Percentiles rank a stretch among this genome's conserved stretches.
Evolutionary conservation across 2,329 filamentous ascomycete species (phyloP).

Genomic region (Stylonectria norvegica): DNA sequence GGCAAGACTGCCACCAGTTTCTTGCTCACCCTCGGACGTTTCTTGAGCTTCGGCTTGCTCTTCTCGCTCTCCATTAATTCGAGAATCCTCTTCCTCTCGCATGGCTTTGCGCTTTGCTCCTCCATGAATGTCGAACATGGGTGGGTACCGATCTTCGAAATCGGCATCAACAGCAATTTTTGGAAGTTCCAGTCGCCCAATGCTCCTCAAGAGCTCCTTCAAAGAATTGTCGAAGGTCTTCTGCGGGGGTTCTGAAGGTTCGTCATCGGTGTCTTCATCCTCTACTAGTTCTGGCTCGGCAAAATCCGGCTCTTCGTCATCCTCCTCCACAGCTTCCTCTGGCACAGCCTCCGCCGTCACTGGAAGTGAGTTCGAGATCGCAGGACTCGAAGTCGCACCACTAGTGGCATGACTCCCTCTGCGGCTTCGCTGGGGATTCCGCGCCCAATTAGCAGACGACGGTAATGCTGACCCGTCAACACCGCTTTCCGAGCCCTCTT

Average conservation of each 20-base stretch:
- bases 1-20: conserved; percentile 79
- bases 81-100: conserved; percentile 66
- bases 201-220: conserved; percentile 35
- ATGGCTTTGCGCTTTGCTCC: conserved; percentile 77
- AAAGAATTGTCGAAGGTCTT: conserved; percentile 28
- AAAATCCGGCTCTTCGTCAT: conserved; percentile 27
- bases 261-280: too few species aligned
- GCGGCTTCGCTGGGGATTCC: conserved; percentile 63
- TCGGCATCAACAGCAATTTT: conserved; percentile 9
- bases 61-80: conserved; percentile 46
- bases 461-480: conserved; percentile 85
- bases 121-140: conserved; percentile 77
- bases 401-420: conserved; percentile 78
- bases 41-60: conserved; percentile 44
- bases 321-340: conserved; percentile 40
- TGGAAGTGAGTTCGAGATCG: conserved; percentile 59
- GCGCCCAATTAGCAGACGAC: conserved; percentile 90
- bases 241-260: conserved; percentile 7
- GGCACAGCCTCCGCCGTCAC: conserved; percentile 48
- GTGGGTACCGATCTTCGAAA: conserved; percentile 47
- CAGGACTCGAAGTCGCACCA: conserved; percentile 77
- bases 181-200: conserved; percentile 37
- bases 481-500: conserved; percentile 68
- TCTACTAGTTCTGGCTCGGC: too few species aligned
- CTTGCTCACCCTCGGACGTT: conserved; percentile 68